Percentiles rank a stretch among this genome's conserved stretches.
Conservation (phyloP, 2,329 filamentous ascomycete species). For the Neonectria hederae region DNA sequence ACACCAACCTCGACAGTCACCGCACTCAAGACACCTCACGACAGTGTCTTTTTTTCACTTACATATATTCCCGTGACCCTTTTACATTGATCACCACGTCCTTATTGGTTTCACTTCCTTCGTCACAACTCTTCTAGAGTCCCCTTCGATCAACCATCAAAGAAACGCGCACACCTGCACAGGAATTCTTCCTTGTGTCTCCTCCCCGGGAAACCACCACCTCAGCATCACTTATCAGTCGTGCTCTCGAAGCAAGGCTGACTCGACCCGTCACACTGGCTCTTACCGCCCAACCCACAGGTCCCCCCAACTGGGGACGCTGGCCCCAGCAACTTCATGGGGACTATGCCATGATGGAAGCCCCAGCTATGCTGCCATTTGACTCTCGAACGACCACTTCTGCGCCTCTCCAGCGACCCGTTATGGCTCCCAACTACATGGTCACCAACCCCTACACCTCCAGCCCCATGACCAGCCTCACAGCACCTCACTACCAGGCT, state of each 20-base stretch:
- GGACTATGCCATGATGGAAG: conserved; percentile 61
- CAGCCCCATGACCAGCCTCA: conserved; percentile 53
- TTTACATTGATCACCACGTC: conserved; percentile 14
- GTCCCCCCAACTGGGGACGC: conserved; percentile 62
- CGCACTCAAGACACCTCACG: conserved; percentile 21
- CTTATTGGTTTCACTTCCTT: conserved; percentile 23
- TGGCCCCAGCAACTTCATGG: conserved; percentile 61
- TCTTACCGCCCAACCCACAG: conserved; percentile 57
- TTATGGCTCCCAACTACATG: conserved; percentile 59
- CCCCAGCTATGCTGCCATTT: conserved; percentile 58
- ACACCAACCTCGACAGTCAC: conserved; percentile 38
- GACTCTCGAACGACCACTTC: conserved; percentile 53
- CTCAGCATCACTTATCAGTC: conserved; percentile 28
- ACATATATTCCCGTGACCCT: conserved; percentile 30
- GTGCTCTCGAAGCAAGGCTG: conserved; percentile 40
- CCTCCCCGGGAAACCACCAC: conserved; percentile 10
- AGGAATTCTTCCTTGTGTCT: conserved; percentile 17
- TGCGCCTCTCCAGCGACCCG: conserved; percentile 53
- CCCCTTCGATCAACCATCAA: conserved; percentile 10
- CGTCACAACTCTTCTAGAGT: conserved; percentile 9
- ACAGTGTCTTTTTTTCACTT: conserved; percentile 31
- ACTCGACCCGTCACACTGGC: conserved; percentile 51
- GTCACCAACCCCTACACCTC: conserved; percentile 56
- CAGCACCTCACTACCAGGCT: conserved; percentile 54
- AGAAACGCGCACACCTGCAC: conserved; percentile 14